Conservation (phyloP, 2,329 filamentous ascomycete genomes). For the Cryphonectria radicalis region DNA sequence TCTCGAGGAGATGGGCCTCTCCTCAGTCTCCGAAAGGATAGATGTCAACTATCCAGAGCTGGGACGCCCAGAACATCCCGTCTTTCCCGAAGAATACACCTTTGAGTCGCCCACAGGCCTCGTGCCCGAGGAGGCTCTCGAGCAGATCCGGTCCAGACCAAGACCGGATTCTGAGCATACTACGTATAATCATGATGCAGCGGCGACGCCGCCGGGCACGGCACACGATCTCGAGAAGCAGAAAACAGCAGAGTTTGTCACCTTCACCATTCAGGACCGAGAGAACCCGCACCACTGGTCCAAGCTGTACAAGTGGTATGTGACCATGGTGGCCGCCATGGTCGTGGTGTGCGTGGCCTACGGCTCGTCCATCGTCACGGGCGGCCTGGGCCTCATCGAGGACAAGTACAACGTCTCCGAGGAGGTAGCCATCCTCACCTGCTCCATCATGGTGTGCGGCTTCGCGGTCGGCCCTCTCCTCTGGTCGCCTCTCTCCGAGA, state of each 20-base stretch:
- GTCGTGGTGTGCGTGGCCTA: constrained; percentile 10
- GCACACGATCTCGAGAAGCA: not conserved
- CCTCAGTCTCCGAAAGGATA: not conserved
- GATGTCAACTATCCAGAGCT: constrained; percentile 9
- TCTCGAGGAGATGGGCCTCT: constrained; percentile 10
- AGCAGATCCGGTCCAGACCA: constrained; percentile 7
- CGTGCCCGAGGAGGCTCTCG: constrained; percentile 10
- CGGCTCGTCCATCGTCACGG: constrained; percentile 12
- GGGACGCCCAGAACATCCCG: not conserved
- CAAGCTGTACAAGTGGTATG: constrained; percentile 7
- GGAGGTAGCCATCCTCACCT: constrained; percentile 10
- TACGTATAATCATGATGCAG: not conserved
- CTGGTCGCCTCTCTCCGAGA: constrained; percentile 51
- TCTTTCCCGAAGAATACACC: constrained; percentile 11
- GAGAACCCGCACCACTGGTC: constrained; percentile 15
- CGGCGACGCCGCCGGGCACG: not conserved
- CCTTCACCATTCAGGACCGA: constrained; percentile 4
- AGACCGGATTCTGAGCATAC: not conserved
- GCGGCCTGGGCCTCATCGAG: constrained; percentile 9
- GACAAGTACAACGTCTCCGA: constrained; percentile 7
- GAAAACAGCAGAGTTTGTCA: constrained; percentile 11
- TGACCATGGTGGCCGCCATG: constrained; percentile 6
- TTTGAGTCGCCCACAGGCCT: not conserved
- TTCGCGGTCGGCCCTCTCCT: constrained; percentile 49
- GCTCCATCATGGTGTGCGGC: constrained; percentile 45